A percentile compares a stretch with the other conserved stretches of the same genome.
Conservation (phyloP, 2,329 filamentous ascomycete genomes). For the Achaetomium macrosporum region DNA sequence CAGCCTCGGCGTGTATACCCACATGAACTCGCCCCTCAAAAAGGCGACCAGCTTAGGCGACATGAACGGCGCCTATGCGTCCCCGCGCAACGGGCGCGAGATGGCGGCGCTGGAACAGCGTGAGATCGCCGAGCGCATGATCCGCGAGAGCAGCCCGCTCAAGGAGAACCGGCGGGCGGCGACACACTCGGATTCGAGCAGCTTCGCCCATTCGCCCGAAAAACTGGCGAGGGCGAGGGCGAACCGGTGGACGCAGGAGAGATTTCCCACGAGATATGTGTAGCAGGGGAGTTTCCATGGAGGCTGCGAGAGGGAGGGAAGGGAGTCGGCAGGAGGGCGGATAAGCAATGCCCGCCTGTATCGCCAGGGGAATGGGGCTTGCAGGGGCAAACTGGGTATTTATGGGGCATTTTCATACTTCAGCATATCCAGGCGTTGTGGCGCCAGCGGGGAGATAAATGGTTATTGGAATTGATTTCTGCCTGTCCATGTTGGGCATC, state of each 20-base stretch:
- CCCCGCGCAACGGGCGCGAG: constrained; percentile 55
- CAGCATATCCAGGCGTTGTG: neutral
- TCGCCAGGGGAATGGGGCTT: neutral
- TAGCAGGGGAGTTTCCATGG: neutral
- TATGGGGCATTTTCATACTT: neutral
- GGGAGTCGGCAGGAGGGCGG: too few relatives aligned
- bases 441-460: neutral
- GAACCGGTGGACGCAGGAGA: constrained; percentile 35
- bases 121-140: constrained; percentile 29
- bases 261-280: constrained; percentile 34
- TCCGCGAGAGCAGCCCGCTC: constrained; percentile 36
- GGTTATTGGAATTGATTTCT: too few relatives aligned
- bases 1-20: constrained; percentile 71
- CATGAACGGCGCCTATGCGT: constrained; percentile 38
- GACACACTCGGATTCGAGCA: constrained; percentile 3
- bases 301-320: neutral
- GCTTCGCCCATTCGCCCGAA: constrained; percentile 27
- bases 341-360: neutral
- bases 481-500: too few relatives aligned
- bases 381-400: neutral
- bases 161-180: constrained; percentile 31
- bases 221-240: constrained; percentile 36
- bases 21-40: constrained; percentile 75
- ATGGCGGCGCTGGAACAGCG: constrained; percentile 55
- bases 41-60: constrained; percentile 64